Conservation (phyloP, 306 rosid genomes). For the Fragaria ananassa region DNA sequence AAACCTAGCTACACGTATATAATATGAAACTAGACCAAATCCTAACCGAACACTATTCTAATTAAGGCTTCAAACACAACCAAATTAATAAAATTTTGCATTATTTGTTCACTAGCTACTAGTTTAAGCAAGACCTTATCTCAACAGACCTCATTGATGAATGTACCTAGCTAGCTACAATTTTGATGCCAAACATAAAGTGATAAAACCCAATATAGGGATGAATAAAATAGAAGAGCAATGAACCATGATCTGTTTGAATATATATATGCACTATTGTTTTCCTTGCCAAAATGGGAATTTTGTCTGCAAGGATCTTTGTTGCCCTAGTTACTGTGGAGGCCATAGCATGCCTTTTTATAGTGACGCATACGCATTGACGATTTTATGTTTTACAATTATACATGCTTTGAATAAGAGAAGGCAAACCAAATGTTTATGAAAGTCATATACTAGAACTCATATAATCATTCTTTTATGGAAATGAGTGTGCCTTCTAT, state of each 20-base stretch:
- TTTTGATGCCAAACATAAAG: background rate
- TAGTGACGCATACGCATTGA: conserved; percentile 9
- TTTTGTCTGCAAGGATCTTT: conserved; percentile 15
- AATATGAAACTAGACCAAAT: conserved; percentile 1
- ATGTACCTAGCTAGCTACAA: background rate
- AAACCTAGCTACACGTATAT: background rate
- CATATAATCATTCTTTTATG: no score
- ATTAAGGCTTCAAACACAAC: background rate
- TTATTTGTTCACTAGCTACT: conserved; percentile 4
- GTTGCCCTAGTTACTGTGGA: background rate
- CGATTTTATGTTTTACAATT: background rate
- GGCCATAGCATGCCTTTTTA: background rate
- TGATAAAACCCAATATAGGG: background rate
- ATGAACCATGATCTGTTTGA: conserved; percentile 8
- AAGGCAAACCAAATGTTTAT: background rate
- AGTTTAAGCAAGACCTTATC: background rate
- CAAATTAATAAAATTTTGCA: background rate
- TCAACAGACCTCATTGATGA: background rate
- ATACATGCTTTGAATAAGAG: background rate
- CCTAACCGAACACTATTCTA: conserved; percentile 1
- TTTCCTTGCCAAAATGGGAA: background rate
- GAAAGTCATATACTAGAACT: background rate
- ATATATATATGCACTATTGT: background rate
- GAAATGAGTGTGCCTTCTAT: no score
- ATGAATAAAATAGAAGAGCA: background rate